Percentiles rank a stretch among this genome's conserved stretches.
Conservation (phyloP, 2,329 filamentous ascomycete genomes). For the Claviceps digitariae region DNA sequence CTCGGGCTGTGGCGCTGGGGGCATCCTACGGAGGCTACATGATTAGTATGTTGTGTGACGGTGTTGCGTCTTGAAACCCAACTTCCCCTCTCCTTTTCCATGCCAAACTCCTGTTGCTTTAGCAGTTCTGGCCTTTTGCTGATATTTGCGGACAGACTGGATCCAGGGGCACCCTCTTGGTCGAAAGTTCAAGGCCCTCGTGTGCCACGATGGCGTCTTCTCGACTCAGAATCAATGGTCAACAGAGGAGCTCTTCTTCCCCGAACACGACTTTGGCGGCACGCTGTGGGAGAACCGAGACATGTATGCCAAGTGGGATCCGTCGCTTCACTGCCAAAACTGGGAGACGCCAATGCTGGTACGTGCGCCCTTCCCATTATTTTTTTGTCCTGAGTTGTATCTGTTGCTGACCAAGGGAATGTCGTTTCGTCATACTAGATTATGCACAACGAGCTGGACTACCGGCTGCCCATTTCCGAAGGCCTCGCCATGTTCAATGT, state of each 20-base stretch:
- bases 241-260: slow-evolving; percentile 59
- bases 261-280: slow-evolving; percentile 53
- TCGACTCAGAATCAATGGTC: slow-evolving; percentile 52
- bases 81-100: neutral
- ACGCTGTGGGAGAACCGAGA: slow-evolving; percentile 47
- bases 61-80: neutral
- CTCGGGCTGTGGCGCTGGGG: slow-evolving; percentile 57
- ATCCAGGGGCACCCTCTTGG: slow-evolving; percentile 78
- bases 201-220: slow-evolving; percentile 81
- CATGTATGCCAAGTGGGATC: slow-evolving; percentile 58
- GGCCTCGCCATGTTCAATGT: slow-evolving; percentile 78
- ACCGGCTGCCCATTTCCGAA: slow-evolving; percentile 73
- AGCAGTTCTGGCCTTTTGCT: slow-evolving; percentile 14
- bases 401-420: too few species aligned
- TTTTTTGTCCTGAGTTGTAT: neutral
- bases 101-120: neutral
- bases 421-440: slow-evolving; percentile 23
- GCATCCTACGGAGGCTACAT: slow-evolving; percentile 66
- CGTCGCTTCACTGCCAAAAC: slow-evolving; percentile 45
- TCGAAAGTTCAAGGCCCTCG: slow-evolving; percentile 73
- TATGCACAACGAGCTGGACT: slow-evolving; percentile 85
- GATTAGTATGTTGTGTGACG: slow-evolving; percentile 42
- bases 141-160: slow-evolving; percentile 48
- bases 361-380: neutral
- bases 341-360: slow-evolving; percentile 84